Evolutionary conservation across 1,139 yeast species (phyloP).

Genomic region (Debaryomyces psychrophilus): DNA sequence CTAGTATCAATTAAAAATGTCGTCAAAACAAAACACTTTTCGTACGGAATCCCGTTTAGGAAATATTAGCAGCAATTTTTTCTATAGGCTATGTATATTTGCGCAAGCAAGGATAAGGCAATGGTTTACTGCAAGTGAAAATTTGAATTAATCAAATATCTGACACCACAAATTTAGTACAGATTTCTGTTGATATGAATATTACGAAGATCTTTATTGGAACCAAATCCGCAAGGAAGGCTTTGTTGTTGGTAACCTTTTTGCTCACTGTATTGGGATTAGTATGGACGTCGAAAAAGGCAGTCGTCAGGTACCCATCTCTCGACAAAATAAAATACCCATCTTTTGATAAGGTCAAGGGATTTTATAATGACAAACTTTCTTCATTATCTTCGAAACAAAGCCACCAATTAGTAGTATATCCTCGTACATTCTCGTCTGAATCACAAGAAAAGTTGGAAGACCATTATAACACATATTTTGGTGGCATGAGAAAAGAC

Average conservation of each 20-base stretch:
- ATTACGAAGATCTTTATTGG: neutral
- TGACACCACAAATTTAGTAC: neutral
- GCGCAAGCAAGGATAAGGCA: neutral
- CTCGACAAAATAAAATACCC: neutral
- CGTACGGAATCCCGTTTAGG: neutral
- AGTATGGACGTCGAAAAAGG: neutral
- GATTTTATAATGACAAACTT: slow-evolving; percentile 4
- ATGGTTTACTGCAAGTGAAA: neutral
- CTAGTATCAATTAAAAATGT: neutral
- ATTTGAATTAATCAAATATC: neutral
- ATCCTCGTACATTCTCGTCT: neutral
- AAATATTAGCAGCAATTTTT: neutral
- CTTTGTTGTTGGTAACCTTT: neutral
- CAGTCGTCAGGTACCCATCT: neutral
- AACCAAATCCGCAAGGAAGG: neutral
- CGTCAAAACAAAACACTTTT: neutral
- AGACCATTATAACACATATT: slow-evolving; percentile 17
- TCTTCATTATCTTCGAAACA: neutral
- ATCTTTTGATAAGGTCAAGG: neutral
- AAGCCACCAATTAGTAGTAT: neutral
- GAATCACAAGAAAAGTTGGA: slow-evolving; percentile 13
- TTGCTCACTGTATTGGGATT: neutral
- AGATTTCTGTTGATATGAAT: neutral
- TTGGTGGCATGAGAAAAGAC: slow-evolving; percentile 5
- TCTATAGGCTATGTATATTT: neutral